Evolutionary conservation across 805 yeast species (phyloP), one percentile per base, ranked within the genome.

Genomic region (Starmera amethionina): DNA sequence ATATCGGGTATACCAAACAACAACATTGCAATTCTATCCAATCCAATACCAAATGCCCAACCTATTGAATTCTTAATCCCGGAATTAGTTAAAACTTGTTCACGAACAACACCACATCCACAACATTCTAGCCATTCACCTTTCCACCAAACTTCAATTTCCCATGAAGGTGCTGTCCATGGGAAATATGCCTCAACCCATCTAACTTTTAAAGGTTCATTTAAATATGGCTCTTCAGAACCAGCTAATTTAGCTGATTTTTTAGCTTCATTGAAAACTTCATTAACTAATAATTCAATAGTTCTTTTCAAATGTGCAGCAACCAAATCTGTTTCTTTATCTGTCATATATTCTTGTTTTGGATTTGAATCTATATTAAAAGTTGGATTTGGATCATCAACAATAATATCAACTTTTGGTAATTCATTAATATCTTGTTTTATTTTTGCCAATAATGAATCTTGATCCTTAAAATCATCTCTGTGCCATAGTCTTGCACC

Each of bases 161-260:
- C 97, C 94, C 95, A 93, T 34, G 95, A 84, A 4, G 98, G 98
- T 1, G 95, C 78, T 3, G 98, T 93, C 97, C 97, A 93, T 4
- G 98, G 98, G 66, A 93, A 93, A 54, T 79, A 86, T 0, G 93
- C 95, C 53, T 86, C 94, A 30, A 88, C 82, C 98, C 98, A 93
- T 50, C 97, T 72, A 15, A 89, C 84, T 54, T 75, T 80, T 45
- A 93, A 68, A 7, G 95, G 95, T 49, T 79, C 82, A 43, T 77
- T 71, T 46, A 79, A 59, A 49, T 78, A 81, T 5, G 72, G 77
- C 40, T 73, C 77, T 2, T 67, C 61, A 2, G 76, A 67, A 0
- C 88, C 88, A 0, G 82, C 77, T 16, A 66, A 50, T 42, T 70
- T 65, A 6, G 86, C 83, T 2, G 82, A 72, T 38, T 65, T 69